A percentile compares a stretch with the other conserved stretches of the same genome.
These are phyloP conservation scores for Tylopilus plumbeoviolaceoides DNA, from an alignment of 768 basidiomycete species.

Conservation along the genomic window DNA sequence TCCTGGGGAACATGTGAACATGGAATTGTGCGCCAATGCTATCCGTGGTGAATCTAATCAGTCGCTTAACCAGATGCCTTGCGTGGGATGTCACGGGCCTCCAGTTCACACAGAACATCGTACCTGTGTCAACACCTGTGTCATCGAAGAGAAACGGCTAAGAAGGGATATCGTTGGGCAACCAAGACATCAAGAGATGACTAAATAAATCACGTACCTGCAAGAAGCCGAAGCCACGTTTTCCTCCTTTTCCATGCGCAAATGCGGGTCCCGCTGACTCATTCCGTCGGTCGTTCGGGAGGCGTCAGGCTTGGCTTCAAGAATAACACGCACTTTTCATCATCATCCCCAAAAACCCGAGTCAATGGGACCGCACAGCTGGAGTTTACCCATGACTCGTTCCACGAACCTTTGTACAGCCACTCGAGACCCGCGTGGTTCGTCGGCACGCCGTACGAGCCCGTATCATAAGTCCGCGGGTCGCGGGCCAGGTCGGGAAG, in stretches of 20 bases:
- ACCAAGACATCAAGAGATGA: neutral
- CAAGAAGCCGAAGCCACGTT: neutral
- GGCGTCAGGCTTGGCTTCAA: neutral
- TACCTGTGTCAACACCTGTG: no score
- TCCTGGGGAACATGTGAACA: neutral
- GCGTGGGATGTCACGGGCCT: neutral
- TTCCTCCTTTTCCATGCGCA: neutral
- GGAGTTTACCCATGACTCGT: neutral
- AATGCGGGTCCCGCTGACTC: neutral
- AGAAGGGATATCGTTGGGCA: neutral
- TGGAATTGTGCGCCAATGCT: neutral
- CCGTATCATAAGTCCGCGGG: constrained; percentile 4
- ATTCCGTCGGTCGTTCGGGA: neutral
- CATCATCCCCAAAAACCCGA: neutral
- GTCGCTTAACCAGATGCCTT: neutral
- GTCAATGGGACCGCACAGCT: neutral
- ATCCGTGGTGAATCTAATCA: neutral
- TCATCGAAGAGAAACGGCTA: no score
- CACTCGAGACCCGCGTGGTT: neutral
- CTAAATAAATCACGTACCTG: neutral
- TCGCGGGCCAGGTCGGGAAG: neutral
- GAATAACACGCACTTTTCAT: no score
- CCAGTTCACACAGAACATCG: neutral
- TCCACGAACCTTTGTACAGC: neutral
- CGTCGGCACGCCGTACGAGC: neutral